A percentile compares a stretch with the other conserved stretches of the same genome.
Conservation (phyloP, 2,329 filamentous ascomycete species). For the Pleoardoris graminearum region DNA sequence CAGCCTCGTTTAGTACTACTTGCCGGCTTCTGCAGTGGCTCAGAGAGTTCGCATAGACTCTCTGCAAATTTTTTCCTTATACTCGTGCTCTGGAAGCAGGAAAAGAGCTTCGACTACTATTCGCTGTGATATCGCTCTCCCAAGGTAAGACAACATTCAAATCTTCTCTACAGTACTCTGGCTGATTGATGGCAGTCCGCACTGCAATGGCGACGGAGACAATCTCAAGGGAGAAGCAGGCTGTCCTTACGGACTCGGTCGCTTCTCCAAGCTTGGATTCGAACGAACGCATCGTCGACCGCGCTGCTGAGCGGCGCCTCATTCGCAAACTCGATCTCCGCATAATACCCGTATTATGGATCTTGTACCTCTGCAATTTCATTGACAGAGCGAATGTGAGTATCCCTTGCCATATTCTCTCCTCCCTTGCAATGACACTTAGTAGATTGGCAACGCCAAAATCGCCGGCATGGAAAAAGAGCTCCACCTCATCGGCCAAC, state of each 20-base stretch:
- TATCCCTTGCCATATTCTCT: too few species aligned
- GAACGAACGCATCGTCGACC: constrained; percentile 23
- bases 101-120: too few species aligned
- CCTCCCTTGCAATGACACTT: not conserved
- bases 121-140: too few species aligned
- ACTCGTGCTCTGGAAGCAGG: too few species aligned
- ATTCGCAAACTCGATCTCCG: constrained; percentile 37
- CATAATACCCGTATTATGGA: constrained; percentile 37
- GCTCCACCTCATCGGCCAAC: constrained; percentile 39
- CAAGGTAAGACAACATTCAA: too few species aligned
- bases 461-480: constrained; percentile 43
- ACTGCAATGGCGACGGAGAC: not conserved
- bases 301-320: constrained; percentile 28
- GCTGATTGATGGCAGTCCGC: too few species aligned
- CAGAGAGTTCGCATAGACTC: too few species aligned
- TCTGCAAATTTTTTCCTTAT: too few species aligned
- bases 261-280: constrained; percentile 15
- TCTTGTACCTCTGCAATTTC: constrained; percentile 40
- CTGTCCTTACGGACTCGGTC: constrained; percentile 4
- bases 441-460: constrained; percentile 42
- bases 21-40: too few species aligned
- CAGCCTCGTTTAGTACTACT: too few species aligned
- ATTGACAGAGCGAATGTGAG: constrained; percentile 31
- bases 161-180: too few species aligned
- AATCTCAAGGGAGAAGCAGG: constrained; percentile 16